Evolutionary conservation across 495 filamentous ascomycete species (phyloP).

Genomic region (Trichoderma gamsii): DNA sequence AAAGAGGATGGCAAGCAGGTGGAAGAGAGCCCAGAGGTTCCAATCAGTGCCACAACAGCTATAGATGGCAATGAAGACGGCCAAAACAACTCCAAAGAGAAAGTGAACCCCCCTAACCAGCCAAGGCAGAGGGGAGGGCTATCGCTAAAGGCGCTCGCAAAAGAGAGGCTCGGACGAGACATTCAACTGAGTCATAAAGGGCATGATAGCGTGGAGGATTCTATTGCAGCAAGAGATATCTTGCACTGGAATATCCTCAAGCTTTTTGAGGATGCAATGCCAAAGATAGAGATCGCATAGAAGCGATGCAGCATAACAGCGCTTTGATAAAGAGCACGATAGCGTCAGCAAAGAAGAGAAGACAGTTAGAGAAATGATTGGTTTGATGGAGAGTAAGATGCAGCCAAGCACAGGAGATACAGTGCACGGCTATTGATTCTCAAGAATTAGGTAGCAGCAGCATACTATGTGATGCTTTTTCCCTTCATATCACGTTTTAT

Average conservation of each 20-base stretch:
- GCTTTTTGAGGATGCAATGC: not conserved
- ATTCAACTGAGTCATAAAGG: slow-evolving; percentile 27
- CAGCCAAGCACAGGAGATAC: no score
- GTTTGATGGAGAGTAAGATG: no score
- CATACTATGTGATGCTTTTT: no score
- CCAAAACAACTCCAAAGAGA: not conserved
- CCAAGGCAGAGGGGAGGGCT: slow-evolving; percentile 16
- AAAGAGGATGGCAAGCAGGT: not conserved
- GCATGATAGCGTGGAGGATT: slow-evolving; percentile 40
- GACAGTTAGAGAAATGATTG: no score
- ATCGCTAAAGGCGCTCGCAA: slow-evolving; percentile 28
- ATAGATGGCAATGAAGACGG: not conserved
- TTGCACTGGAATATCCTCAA: slow-evolving; percentile 18
- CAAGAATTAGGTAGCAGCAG: no score
- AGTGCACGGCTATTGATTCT: no score
- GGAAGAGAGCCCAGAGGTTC: not conserved
- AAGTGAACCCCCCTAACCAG: not conserved
- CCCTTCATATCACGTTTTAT: no score
- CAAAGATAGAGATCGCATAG: not conserved
- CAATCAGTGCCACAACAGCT: not conserved
- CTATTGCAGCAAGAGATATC: slow-evolving; percentile 36
- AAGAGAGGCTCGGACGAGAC: slow-evolving; percentile 24
- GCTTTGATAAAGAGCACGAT: no score
- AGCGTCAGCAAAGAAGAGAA: no score
- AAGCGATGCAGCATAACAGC: not conserved